phyloP scores from a whole-genome alignment of 108 stramenopile genomes.

The Nitzschia sp. region DNA sequence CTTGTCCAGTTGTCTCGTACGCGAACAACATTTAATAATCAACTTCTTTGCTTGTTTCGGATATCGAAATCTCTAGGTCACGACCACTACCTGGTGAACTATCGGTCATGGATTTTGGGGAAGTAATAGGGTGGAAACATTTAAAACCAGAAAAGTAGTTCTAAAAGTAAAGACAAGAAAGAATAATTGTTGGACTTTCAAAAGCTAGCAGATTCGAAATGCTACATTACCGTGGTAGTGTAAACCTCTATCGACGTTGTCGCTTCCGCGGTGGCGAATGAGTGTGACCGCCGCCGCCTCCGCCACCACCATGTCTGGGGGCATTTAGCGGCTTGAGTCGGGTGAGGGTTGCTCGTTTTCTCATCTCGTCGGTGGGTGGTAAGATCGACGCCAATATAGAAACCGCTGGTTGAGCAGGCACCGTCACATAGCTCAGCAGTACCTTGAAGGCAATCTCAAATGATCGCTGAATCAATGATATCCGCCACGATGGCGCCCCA shows the following conservation, averaged over 20 bases:
- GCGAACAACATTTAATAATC: slow-evolving; percentile 15
- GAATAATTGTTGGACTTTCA: not conserved
- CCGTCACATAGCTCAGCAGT: slow-evolving; percentile 65
- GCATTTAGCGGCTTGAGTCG: not conserved
- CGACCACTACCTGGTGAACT: not conserved
- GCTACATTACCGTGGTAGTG: no score
- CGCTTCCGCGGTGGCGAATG: not conserved
- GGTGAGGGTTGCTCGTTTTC: slow-evolving; percentile 22
- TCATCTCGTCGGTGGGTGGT: slow-evolving; percentile 76
- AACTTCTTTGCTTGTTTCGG: not conserved
- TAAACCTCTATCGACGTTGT: not conserved
- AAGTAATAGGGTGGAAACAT: no score
- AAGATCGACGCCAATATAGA: slow-evolving; percentile 78
- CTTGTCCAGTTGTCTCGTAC: slow-evolving; percentile 9
- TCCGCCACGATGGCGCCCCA: slow-evolving; percentile 73
- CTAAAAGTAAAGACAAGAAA: not conserved
- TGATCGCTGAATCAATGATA: slow-evolving; percentile 69
- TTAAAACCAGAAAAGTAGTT: no score
- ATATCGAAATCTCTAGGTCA: not conserved
- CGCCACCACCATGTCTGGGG: not conserved
- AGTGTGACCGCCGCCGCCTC: no score
- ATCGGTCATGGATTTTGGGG: not conserved
- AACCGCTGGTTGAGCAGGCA: slow-evolving; percentile 48
- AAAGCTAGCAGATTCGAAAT: not conserved
- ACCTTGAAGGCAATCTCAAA: slow-evolving; percentile 82